phyloP scores from a whole-genome alignment of 176 grass and related monocot species.

The Hyparrhenia diplandra region DNA sequence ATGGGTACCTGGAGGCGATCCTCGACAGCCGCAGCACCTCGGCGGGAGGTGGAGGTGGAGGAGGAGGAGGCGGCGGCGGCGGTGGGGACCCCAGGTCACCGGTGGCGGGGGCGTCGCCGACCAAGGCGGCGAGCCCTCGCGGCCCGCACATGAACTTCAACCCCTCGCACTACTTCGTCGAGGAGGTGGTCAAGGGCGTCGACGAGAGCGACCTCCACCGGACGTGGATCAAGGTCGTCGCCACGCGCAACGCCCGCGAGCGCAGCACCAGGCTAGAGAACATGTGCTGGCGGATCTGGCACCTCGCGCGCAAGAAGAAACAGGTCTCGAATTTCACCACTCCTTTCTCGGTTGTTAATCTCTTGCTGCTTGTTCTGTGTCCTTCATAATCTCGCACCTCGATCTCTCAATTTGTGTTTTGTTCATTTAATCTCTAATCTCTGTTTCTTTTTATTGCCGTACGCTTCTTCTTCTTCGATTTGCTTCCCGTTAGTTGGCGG shows the following conservation, averaged over 20 bases:
- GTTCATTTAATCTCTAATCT: neutral
- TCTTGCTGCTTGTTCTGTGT: neutral
- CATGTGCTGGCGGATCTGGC: constrained; percentile 99
- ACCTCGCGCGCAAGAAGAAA: constrained; percentile 97
- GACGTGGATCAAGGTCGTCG: constrained; percentile 99
- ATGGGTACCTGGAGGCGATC: constrained; percentile 96
- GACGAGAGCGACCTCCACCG: constrained; percentile 95
- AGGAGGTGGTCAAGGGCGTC: constrained; percentile 95
- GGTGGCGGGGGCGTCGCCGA: constrained; percentile 17
- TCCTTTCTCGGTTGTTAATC: no score
- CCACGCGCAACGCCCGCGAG: constrained; percentile 83
- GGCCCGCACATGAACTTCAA: constrained; percentile 70
- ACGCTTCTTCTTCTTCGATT: neutral
- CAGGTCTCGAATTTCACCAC: constrained; percentile 29
- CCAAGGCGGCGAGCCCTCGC: constrained; percentile 27
- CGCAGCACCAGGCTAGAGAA: constrained; percentile 84
- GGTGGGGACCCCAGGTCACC: constrained; percentile 30
- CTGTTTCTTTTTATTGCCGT: no score
- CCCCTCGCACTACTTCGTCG: constrained; percentile 94
- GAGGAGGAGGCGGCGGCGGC: neutral
- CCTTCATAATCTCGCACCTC: neutral
- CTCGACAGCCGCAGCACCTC: constrained; percentile 61
- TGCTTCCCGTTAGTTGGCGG: neutral
- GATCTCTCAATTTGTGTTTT: neutral
- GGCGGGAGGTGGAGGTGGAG: constrained; percentile 9